Evolutionary conservation across 2,329 filamentous ascomycete species (phyloP), one percentile per base, ranked within the genome.

Genomic region (Colletotrichum liriopes): DNA sequence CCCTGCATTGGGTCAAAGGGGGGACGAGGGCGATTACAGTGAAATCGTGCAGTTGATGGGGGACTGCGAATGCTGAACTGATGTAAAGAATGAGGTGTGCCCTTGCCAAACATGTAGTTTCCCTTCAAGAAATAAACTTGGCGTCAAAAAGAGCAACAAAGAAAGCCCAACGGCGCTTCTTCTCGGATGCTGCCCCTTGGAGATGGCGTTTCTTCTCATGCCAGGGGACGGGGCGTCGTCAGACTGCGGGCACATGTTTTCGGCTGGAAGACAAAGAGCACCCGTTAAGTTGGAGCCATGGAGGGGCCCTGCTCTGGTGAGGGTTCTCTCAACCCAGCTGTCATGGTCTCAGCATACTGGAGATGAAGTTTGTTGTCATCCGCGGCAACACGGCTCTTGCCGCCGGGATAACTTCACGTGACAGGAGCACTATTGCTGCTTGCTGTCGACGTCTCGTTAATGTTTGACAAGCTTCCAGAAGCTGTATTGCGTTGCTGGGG

Each of bases 1-100:
- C 54, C 39, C 65, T 64, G 47, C 60, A 69, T 60, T 16, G n/a
- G 39, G 35, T 35, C 49, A 58, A 43, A 56, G 35, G 20, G 20
- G 51, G 11, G 14, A 7, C 2, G 55, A 59, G 8, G 26, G 16
- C 41, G 1, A 11, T 29, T 9, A 43, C 23, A 35, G 29, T 37
- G 41, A 32, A 32, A 23, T 16, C 14, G 26, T 47, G 7, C 43
- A 29, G 37, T 54, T 41, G 23, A 23, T 64, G 7, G 49, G 6
- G 37, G n/a, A 14, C 6, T 43, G 49, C 29, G 18, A n/a, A 20
- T 23, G 16, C 23, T 43, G 23, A 7, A 43, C n/a, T 32, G 39
- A 45, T 45, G 14, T 67, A 26, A 47, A 47, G 41, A 35, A 47
- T 35, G 41, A 32, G 35, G 51, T 29, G 26, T 5, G 39, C n/a